Conservation (phyloP, 306 rosid genomes). For the Hylodesmum podocarpum region DNA sequence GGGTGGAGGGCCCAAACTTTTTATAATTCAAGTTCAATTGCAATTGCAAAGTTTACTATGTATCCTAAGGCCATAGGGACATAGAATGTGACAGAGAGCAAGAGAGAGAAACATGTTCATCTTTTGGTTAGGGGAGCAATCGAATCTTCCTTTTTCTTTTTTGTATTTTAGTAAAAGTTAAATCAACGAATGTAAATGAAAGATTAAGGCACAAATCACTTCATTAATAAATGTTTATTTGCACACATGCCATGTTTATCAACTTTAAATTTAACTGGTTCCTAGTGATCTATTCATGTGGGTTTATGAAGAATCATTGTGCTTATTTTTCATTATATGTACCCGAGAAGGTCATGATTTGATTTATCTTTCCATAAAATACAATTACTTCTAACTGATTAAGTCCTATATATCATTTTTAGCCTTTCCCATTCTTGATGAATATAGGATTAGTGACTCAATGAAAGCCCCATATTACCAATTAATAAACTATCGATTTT, state of each 20-base stretch:
- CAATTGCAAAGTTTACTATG: slow-evolving; percentile 24
- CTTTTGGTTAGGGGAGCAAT: slow-evolving; percentile 31
- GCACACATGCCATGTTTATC: neutral
- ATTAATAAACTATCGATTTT: neutral
- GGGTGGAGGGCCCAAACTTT: slow-evolving; percentile 50
- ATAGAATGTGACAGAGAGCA: slow-evolving; percentile 1
- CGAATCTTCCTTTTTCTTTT: slow-evolving; percentile 35
- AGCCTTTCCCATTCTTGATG: neutral
- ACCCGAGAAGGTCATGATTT: slow-evolving; percentile 4
- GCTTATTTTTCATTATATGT: neutral
- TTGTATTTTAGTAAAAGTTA: slow-evolving; percentile 12
- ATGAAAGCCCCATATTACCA: neutral
- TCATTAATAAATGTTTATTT: neutral
- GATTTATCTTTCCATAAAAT: neutral
- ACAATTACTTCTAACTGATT: neutral
- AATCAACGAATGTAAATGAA: neutral
- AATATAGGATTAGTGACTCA: neutral
- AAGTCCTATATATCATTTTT: neutral
- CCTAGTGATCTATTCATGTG: neutral
- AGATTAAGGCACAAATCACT: neutral
- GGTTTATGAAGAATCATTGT: neutral
- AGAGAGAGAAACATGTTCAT: slow-evolving; percentile 24
- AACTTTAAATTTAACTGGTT: neutral
- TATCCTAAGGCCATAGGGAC: slow-evolving; percentile 17
- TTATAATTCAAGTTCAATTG: slow-evolving; percentile 35